Percentiles rank a stretch among this genome's conserved stretches.
Evolutionary conservation across 106 monocot species (phyloP).

Genomic region (Acorus gramineus): DNA sequence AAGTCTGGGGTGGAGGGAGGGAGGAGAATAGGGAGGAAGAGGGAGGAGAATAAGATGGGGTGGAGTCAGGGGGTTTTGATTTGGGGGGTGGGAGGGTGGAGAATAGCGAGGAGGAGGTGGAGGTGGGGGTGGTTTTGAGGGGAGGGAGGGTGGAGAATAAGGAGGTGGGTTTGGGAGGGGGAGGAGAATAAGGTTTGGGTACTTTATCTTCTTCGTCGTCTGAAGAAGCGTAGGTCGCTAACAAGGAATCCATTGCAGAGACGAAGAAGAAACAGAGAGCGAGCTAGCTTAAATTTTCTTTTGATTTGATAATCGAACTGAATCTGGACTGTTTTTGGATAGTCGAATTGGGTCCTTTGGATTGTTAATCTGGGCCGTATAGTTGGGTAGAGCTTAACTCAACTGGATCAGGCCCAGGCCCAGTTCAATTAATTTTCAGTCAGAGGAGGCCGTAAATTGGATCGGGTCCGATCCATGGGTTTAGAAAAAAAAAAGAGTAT

Average conservation of each 20-base stretch:
- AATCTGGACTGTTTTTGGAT: too few species aligned
- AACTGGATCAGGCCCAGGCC: too few species aligned
- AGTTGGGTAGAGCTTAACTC: too few species aligned
- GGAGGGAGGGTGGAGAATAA: neutral
- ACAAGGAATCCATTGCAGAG: conserved; percentile 67
- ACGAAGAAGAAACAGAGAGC: neutral
- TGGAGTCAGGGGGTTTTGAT: neutral
- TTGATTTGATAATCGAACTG: too few species aligned
- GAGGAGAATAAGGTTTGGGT: neutral
- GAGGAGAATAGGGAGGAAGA: conserved; percentile 26
- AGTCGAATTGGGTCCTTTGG: too few species aligned
- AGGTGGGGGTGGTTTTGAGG: conserved; percentile 13
- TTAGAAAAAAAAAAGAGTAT: too few species aligned
- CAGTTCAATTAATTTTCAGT: too few species aligned
- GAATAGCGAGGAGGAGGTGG: conserved; percentile 13
- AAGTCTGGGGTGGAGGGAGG: conserved; percentile 17
- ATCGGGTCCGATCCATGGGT: too few species aligned
- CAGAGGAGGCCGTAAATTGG: too few species aligned
- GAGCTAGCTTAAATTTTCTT: too few species aligned
- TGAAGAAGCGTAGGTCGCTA: conserved; percentile 75
- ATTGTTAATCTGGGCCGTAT: too few species aligned
- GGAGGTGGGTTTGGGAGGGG: conserved; percentile 7
- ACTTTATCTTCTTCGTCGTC: conserved; percentile 43
- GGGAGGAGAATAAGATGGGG: conserved; percentile 17
- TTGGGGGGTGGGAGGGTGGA: conserved; percentile 19